These are phyloP conservation scores for Cucurbita maxima DNA, from an alignment of 306 rosid genomes.

Conservation along the genomic window DNA sequence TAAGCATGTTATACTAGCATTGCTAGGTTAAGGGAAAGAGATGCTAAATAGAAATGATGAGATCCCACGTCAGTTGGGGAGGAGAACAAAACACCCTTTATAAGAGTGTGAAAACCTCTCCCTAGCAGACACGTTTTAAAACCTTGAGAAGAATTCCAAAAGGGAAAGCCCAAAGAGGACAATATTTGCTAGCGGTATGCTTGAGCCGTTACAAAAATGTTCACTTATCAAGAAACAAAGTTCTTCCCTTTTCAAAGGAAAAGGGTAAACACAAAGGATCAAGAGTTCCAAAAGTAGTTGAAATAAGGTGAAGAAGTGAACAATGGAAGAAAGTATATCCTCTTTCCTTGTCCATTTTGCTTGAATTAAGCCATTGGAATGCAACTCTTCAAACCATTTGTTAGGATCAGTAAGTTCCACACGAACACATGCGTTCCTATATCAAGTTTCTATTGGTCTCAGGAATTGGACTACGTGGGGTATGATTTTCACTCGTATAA, in stretches of 20 bases:
- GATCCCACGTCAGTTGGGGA: no score
- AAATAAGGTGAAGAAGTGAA: background rate
- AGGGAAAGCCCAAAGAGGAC: no score
- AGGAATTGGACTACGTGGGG: background rate
- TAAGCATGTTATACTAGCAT: constrained; percentile 52
- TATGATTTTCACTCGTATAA: background rate
- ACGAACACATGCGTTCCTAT: background rate
- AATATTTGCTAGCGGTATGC: no score
- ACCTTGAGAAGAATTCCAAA: no score
- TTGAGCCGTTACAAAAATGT: no score
- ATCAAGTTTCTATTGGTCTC: background rate
- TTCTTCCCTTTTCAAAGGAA: background rate
- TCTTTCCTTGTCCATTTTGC: background rate
- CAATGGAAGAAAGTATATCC: background rate
- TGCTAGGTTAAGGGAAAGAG: constrained; percentile 34
- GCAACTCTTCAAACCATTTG: background rate
- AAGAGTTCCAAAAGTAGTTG: background rate
- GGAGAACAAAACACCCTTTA: no score
- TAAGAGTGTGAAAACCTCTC: no score
- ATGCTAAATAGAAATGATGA: background rate
- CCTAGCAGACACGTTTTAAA: no score
- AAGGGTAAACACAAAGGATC: background rate
- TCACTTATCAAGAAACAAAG: background rate
- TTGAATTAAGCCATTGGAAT: background rate
- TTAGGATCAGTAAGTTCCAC: background rate